Evolutionary conservation across 2,329 filamentous ascomycete genomes (phyloP).

Genomic region (Trichophyton schoenleinii): DNA sequence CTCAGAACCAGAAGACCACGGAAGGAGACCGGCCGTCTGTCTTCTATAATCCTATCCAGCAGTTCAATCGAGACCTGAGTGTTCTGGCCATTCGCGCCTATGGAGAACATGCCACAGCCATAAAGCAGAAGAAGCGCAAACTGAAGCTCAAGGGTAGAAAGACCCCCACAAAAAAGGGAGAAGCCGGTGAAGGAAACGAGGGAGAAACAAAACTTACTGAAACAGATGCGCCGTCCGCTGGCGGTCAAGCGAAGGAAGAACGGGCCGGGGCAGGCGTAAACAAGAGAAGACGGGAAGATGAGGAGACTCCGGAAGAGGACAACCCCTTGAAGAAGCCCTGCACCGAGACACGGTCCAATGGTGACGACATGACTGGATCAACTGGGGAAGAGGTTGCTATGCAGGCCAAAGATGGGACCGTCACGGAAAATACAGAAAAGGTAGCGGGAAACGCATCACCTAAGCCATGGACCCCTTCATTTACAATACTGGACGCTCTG

Average conservation of each 20-base stretch:
- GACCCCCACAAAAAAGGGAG: conserved; percentile 15
- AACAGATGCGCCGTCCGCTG: background rate
- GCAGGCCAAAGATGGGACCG: background rate
- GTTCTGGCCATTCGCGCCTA: conserved; percentile 86
- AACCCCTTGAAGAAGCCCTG: background rate
- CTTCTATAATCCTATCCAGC: conserved; percentile 98
- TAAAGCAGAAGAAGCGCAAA: conserved; percentile 40
- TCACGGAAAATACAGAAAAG: conserved; percentile 6
- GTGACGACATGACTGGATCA: conserved; percentile 5
- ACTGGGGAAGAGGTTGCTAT: conserved; percentile 1
- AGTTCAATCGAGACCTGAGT: conserved; percentile 94
- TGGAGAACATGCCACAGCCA: conserved; percentile 52
- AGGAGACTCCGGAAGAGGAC: background rate
- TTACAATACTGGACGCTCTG: conserved; percentile 86
- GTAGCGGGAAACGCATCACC: background rate
- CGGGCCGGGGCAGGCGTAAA: conserved; percentile 24
- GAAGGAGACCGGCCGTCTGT: conserved; percentile 59
- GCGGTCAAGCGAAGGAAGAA: conserved; percentile 10
- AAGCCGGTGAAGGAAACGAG: background rate
- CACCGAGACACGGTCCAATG: no score
- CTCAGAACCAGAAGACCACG: conserved; percentile 33
- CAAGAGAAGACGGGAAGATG: conserved; percentile 21
- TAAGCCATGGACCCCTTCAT: conserved; percentile 33
- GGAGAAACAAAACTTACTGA: background rate
- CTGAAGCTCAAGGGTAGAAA: conserved; percentile 25